Evolutionary conservation across 1,284 basidiomycete genomes (phyloP).

Genomic region (Microbotryum saponariae): DNA sequence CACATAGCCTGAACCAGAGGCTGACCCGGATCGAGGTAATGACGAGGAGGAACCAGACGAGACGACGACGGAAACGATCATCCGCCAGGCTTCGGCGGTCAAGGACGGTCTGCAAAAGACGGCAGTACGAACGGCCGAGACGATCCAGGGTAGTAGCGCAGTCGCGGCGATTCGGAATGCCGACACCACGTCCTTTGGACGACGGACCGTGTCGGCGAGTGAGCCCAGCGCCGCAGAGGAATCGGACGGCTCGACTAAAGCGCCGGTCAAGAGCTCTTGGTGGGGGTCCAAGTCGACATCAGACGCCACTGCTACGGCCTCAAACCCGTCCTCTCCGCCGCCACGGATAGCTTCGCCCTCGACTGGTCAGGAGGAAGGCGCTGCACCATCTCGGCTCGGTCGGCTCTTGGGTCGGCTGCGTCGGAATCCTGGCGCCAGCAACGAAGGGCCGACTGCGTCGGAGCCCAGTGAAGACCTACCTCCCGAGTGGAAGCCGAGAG

Average conservation of each 20-base stretch:
- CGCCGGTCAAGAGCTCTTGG: slow-evolving; percentile 6
- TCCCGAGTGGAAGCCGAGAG: slow-evolving; percentile 6
- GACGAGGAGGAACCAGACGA: too few relatives aligned
- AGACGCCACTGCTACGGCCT: slow-evolving; percentile 3
- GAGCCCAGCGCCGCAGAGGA: slow-evolving; percentile 12
- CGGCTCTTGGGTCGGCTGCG: slow-evolving; percentile 15
- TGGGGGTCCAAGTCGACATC: background rate
- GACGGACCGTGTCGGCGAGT: background rate
- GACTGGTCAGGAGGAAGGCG: slow-evolving; percentile 6
- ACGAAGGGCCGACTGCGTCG: background rate
- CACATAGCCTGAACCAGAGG: too few relatives aligned
- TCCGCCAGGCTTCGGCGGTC: background rate
- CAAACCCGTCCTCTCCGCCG: slow-evolving; percentile 7
- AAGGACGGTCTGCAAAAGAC: slow-evolving; percentile 2
- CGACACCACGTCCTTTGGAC: background rate
- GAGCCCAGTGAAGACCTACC: background rate
- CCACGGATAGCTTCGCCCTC: slow-evolving; percentile 1
- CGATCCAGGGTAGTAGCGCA: background rate
- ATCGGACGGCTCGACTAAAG: slow-evolving; percentile 5
- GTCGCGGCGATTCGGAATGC: background rate
- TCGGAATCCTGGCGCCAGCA: background rate
- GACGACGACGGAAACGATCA: too few relatives aligned
- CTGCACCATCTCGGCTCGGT: slow-evolving; percentile 11
- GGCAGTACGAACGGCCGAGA: slow-evolving; percentile 5
- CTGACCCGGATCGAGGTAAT: too few relatives aligned